Evolutionary conservation across 306 rosid species (phyloP).

Genomic region (Vigna mungo): DNA sequence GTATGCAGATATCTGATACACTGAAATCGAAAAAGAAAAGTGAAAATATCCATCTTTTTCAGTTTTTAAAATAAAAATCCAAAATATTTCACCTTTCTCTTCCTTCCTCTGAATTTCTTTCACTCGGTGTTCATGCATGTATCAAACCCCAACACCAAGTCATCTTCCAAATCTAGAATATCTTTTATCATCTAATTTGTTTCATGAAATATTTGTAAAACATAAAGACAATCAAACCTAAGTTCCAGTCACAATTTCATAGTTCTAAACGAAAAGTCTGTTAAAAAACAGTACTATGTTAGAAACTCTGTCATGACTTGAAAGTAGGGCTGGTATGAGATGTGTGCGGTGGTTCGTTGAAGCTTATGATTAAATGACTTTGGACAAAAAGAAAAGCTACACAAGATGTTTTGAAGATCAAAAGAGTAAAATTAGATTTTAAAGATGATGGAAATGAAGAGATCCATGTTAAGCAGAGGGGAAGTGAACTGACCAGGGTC

Average conservation of each 20-base stretch:
- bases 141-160: too few relatives aligned
- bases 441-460: not conserved
- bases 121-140: not conserved
- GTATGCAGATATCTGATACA: not conserved
- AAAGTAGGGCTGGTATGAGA: too few relatives aligned
- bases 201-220: not conserved
- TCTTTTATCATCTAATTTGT: not conserved
- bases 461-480: not conserved
- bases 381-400: not conserved
- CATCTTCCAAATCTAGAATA: not conserved
- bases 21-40: not conserved
- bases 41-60: not conserved
- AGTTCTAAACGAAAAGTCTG: not conserved
- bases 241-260: not conserved
- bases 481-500: slow-evolving; percentile 54
- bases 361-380: not conserved
- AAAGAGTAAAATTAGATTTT: too few relatives aligned
- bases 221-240: not conserved
- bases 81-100: not conserved
- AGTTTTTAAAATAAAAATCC: not conserved
- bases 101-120: not conserved
- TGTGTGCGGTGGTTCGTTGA: not conserved
- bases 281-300: not conserved
- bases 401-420: too few relatives aligned
- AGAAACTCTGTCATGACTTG: not conserved